Base-by-base conservation (phyloP, 345 rosid species). In the Capsella bursapastoris region DNA sequence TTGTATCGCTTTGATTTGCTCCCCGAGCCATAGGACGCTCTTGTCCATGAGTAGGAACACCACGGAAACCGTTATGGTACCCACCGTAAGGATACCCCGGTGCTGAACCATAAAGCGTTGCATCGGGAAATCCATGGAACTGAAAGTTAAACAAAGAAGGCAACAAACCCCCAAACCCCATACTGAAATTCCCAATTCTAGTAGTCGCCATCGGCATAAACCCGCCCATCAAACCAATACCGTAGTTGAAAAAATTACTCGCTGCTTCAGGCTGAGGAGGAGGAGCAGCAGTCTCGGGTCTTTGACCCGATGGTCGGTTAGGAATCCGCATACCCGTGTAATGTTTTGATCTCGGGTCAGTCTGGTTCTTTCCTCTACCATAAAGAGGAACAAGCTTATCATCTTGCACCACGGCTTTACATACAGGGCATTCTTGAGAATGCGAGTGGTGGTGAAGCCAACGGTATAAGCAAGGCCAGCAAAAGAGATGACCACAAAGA, bases 321-420 rank as follows among this genome's bases (percentile, higher is more conserved):
- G 97, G 99, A 37, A 92, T 86, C 29, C 87, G 83, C 29, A 90
- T 63, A 18, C 91, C 96, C 0, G 93, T 90, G 69, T 86, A 90
- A 6, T 86, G 84, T 57, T 92, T 92, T 0, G 88, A 82, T 12
- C 96, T 82, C 0, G 94, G 99, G 60, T 92, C 98, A 2, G 86
- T 71, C 56, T 83, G 90, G 27, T 84, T 80, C 79, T 89, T 89
- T 22, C 97, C 99, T 80, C 99, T 84, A 3, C 99, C 96, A 8
- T 95, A 92, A n/a, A 95, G 92, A 32, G 99, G 99, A 13, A 95
- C 94, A 32, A 95, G 83, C 69, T 90, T 95, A 27, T 88, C 98
- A 76, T 95, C 99, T 77, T 90, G 83, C 7, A 92, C 83, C 3
- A 92, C 71, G 10, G 99, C 98, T 86, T 92, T 95, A 82, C 98